Conservation (phyloP, 768 basidiomycete genomes). For the Cytidiella melzeri region DNA sequence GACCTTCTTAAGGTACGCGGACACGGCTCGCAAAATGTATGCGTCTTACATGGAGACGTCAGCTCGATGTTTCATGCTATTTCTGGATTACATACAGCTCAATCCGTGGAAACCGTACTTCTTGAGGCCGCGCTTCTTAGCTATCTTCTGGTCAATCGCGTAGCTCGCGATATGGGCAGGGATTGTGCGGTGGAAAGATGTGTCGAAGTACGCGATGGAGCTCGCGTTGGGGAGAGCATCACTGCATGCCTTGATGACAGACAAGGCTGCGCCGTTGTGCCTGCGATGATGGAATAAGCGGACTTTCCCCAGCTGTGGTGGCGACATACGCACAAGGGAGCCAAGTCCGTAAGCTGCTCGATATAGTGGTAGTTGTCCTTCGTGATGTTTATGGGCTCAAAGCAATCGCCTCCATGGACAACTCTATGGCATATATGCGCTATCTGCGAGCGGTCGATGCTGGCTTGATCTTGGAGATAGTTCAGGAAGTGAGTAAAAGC, state of each 20-base stretch:
- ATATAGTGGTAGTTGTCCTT: slow-evolving; percentile 68
- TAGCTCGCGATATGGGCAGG: slow-evolving; percentile 75
- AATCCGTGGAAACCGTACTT: slow-evolving; percentile 94
- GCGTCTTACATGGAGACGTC: slow-evolving; percentile 36
- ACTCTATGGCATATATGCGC: slow-evolving; percentile 66
- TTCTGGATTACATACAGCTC: slow-evolving; percentile 58
- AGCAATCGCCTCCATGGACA: slow-evolving; percentile 82
- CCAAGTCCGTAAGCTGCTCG: slow-evolving; percentile 68
- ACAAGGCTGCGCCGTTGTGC: slow-evolving; percentile 57
- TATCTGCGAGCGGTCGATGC: slow-evolving; percentile 40
- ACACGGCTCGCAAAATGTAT: slow-evolving; percentile 61
- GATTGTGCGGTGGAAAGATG: slow-evolving; percentile 75
- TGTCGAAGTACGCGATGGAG: slow-evolving; percentile 85
- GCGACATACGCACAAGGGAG: slow-evolving; percentile 56
- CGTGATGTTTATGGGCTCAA: slow-evolving; percentile 62
- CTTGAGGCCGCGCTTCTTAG: slow-evolving; percentile 59
- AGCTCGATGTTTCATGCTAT: too few relatives aligned
- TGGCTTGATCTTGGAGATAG: slow-evolving; percentile 34
- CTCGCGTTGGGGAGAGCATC: slow-evolving; percentile 56
- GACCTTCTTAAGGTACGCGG: slow-evolving; percentile 55
- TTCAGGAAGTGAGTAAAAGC: slow-evolving; percentile 60
- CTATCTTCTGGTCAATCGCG: slow-evolving; percentile 61
- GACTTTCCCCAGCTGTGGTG: background rate
- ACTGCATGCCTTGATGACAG: slow-evolving; percentile 57
- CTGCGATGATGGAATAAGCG: slow-evolving; percentile 25